phyloP scores from a whole-genome alignment of 768 basidiomycete genomes.

The Tulasnella sp. region DNA sequence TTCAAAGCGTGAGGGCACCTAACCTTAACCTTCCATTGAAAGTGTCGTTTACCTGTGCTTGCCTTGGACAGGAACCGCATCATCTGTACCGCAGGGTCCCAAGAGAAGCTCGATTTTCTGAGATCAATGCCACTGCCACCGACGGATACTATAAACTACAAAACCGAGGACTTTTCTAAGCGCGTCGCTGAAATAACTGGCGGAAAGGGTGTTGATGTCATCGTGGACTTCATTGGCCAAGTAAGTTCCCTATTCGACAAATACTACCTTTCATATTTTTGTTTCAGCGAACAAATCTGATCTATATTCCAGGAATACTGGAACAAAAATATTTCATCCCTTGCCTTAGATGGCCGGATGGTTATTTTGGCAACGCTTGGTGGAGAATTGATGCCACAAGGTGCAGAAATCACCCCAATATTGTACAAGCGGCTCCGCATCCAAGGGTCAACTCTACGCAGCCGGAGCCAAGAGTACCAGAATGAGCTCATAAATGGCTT shows the following conservation, averaged over 20 bases:
- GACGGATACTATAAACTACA: slow-evolving; percentile 83
- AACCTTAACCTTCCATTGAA: not conserved
- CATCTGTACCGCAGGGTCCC: slow-evolving; percentile 82
- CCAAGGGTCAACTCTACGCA: slow-evolving; percentile 84
- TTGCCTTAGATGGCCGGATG: slow-evolving; percentile 43
- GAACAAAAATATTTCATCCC: slow-evolving; percentile 40
- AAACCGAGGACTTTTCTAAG: slow-evolving; percentile 75
- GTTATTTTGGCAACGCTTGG: slow-evolving; percentile 40
- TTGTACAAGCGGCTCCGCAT: slow-evolving; percentile 85
- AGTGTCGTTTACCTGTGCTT: slow-evolving; percentile 25
- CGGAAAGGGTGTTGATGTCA: slow-evolving; percentile 74
- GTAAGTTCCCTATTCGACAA: not conserved
- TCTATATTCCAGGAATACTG: slow-evolving; percentile 43
- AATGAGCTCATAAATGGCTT: slow-evolving; percentile 65
- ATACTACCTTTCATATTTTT: not conserved
- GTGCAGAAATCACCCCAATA: slow-evolving; percentile 64
- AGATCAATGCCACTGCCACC: slow-evolving; percentile 62
- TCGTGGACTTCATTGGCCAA: slow-evolving; percentile 83
- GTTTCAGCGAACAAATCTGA: slow-evolving; percentile 43
- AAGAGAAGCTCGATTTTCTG: slow-evolving; percentile 79
- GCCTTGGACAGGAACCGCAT: slow-evolving; percentile 57
- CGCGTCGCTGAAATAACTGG: slow-evolving; percentile 70
- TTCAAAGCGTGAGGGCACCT: slow-evolving; percentile 66
- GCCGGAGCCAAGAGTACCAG: slow-evolving; percentile 76
- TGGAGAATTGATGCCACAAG: slow-evolving; percentile 48